phyloP scores from a whole-genome alignment of 2,329 filamentous ascomycete genomes.

The Phialophora verrucosa region DNA sequence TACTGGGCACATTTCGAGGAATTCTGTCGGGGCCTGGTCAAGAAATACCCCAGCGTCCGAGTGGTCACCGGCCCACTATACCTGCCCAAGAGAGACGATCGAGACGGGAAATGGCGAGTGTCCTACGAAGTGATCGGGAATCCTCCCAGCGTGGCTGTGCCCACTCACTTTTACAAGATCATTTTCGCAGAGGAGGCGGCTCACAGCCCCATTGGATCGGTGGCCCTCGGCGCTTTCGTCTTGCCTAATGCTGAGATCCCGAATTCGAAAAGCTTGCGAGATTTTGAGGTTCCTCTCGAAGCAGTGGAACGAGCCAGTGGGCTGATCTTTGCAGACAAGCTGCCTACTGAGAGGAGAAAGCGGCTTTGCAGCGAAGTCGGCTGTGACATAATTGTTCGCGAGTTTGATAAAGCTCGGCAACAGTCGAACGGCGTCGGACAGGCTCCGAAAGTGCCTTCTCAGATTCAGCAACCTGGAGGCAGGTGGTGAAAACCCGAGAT shows the following conservation, averaged over 20 bases:
- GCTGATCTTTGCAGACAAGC: conserved; percentile 82
- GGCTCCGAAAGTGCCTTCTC: conserved; percentile 7
- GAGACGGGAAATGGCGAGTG: conserved; percentile 93
- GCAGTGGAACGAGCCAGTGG: conserved; percentile 90
- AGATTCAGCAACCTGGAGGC: conserved; percentile 17
- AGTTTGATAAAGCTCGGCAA: conserved; percentile 70
- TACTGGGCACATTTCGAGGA: conserved; percentile 99
- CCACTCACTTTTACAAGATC: conserved; percentile 99
- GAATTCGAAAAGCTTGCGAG: conserved; percentile 82
- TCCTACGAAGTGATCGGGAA: conserved; percentile 93
- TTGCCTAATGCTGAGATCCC: conserved; percentile 88
- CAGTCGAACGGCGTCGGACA: conserved; percentile 39
- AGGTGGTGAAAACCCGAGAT: conserved; percentile 14
- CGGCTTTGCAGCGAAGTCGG: conserved; percentile 83
- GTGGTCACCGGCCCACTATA: conserved; percentile 95
- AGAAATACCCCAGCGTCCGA: conserved; percentile 81
- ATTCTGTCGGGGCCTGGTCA: conserved; percentile 85
- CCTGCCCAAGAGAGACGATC: conserved; percentile 78
- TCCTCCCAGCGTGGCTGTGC: conserved; percentile 92
- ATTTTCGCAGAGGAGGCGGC: conserved; percentile 90
- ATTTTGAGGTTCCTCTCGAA: conserved; percentile 95
- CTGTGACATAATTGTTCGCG: conserved; percentile 81
- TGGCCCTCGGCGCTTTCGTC: conserved; percentile 92
- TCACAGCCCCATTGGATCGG: conserved; percentile 64
- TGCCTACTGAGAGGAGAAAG: conserved; percentile 75